Evolutionary conservation across 1,284 basidiomycete genomes (phyloP).

Genomic region (Ustilago sp.): DNA sequence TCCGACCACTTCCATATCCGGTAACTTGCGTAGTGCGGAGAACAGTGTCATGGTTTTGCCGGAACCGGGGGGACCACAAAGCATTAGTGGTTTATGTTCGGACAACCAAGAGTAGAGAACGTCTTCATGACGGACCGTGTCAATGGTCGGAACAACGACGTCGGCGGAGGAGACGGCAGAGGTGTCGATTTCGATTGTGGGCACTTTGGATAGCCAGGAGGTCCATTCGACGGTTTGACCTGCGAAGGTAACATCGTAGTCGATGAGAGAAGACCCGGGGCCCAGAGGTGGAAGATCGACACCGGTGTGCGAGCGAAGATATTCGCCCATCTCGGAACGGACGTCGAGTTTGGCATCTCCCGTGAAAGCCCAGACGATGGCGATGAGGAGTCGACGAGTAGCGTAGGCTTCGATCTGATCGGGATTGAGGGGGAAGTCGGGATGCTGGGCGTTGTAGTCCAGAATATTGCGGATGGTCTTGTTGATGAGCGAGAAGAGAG

Average conservation of each 20-base stretch:
- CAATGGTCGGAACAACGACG: slow-evolving; percentile 97
- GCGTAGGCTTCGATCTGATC: slow-evolving; percentile 92
- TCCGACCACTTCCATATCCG: slow-evolving; percentile 98
- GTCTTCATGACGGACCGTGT: slow-evolving; percentile 98
- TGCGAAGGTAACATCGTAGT: slow-evolving; percentile 81
- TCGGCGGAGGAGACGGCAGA: slow-evolving; percentile 95
- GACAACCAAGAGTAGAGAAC: slow-evolving; percentile 98
- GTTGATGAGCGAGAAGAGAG: slow-evolving; percentile 96
- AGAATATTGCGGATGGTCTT: slow-evolving; percentile 93
- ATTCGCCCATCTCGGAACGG: slow-evolving; percentile 90
- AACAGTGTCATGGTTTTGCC: slow-evolving; percentile 99
- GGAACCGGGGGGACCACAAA: slow-evolving; percentile 98
- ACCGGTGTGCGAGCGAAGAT: slow-evolving; percentile 84
- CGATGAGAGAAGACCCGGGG: slow-evolving; percentile 86
- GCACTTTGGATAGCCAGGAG: slow-evolving; percentile 85
- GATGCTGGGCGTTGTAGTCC: slow-evolving; percentile 93
- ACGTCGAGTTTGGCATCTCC: slow-evolving; percentile 92
- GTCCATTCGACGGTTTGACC: slow-evolving; percentile 77
- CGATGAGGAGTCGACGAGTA: slow-evolving; percentile 88
- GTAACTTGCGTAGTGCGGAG: slow-evolving; percentile 94
- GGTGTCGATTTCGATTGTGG: slow-evolving; percentile 94
- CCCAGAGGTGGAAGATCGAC: slow-evolving; percentile 83
- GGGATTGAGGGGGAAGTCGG: slow-evolving; percentile 88
- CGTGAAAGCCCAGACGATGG: slow-evolving; percentile 96
- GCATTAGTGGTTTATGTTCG: slow-evolving; percentile 97